Conservation (phyloP, 495 filamentous ascomycete genomes). For the Tuber calosporum region DNA sequence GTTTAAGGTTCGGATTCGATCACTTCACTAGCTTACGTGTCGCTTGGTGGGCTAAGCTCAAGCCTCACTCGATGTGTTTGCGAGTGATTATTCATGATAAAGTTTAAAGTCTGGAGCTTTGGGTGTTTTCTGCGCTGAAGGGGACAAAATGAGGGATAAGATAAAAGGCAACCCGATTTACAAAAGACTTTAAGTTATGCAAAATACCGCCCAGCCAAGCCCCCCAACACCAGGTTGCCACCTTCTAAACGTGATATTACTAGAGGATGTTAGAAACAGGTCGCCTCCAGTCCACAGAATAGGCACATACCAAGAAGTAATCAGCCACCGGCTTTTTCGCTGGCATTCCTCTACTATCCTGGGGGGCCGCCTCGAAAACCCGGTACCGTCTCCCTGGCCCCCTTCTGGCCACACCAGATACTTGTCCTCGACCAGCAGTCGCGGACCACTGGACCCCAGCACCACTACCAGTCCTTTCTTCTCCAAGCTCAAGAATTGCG, state of each 20-base stretch:
- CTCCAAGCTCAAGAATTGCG: conserved; percentile 83
- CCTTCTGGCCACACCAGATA: conserved; percentile 46
- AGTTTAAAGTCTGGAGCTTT: background rate
- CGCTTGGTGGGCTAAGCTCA: background rate
- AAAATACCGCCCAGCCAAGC: background rate
- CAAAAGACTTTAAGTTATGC: background rate
- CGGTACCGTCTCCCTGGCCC: conserved; percentile 87
- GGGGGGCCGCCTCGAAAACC: conserved; percentile 93
- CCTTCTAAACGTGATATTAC: background rate
- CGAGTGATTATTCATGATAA: background rate
- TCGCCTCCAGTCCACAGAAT: background rate
- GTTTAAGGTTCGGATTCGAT: background rate
- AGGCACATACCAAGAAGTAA: conserved; percentile 64
- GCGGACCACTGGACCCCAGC: conserved; percentile 28
- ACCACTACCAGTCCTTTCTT: conserved; percentile 55
- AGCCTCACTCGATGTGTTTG: background rate
- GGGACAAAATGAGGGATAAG: background rate
- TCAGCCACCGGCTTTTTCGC: conserved; percentile 97
- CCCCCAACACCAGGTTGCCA: background rate
- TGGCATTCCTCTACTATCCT: conserved; percentile 95
- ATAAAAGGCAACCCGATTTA: background rate
- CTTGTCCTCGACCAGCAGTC: conserved; percentile 24
- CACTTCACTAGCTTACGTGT: background rate
- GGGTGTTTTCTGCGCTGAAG: background rate
- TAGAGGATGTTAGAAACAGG: background rate